Evolutionary conservation across 441 rosid genomes (phyloP).

Genomic region (Mallotus japonicus): DNA sequence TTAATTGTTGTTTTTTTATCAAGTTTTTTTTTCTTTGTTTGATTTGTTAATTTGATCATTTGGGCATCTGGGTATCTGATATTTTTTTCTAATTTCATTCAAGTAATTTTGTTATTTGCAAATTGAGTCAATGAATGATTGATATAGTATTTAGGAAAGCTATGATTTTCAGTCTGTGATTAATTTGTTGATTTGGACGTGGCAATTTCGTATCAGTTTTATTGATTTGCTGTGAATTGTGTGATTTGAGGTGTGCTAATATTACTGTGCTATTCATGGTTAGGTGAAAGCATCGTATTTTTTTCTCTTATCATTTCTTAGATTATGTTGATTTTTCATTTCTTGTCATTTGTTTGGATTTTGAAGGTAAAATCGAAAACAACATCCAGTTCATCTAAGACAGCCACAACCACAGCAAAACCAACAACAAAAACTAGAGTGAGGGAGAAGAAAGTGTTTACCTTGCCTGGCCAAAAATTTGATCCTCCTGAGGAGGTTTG

Average conservation of each 20-base stretch:
- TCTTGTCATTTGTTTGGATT: constrained; percentile 16
- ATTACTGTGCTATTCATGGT: not conserved
- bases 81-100: not conserved
- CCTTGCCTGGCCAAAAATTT: constrained; percentile 72
- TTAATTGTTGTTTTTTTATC: not conserved
- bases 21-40: constrained; percentile 1
- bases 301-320: no score
- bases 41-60: constrained; percentile 21
- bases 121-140: constrained; percentile 9
- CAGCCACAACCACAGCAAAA: constrained; percentile 32
- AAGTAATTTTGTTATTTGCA: not conserved
- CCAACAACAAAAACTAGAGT: constrained; percentile 40
- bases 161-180: constrained; percentile 14
- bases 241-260: not conserved
- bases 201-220: constrained; percentile 18
- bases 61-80: constrained; percentile 10
- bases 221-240: constrained; percentile 19
- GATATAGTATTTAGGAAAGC: constrained; percentile 4
- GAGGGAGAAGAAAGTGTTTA: constrained; percentile 83
- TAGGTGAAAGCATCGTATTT: constrained; percentile 1
- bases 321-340: constrained; percentile 14
- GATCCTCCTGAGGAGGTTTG: constrained; percentile 93
- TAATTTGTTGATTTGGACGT: constrained; percentile 26
- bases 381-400: constrained; percentile 49
- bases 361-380: constrained; percentile 48